A percentile compares a stretch with the other conserved stretches of the same genome.
These are phyloP conservation scores for Annulohypoxylon bovei DNA, from an alignment of 495 filamentous ascomycete genomes.

Conservation along the genomic window DNA sequence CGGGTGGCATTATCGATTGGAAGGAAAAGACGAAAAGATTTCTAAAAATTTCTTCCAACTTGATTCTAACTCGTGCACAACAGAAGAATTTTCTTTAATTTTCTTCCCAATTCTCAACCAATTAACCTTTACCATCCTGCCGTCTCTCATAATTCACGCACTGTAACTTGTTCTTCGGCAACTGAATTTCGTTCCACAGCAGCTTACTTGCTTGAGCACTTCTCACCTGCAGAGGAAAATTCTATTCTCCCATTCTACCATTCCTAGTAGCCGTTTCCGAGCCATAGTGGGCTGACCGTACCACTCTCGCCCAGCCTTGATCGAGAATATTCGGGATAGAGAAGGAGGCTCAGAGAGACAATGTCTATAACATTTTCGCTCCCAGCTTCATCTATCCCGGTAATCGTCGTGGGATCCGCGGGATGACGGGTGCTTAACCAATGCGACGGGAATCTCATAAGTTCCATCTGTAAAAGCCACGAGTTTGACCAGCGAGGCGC, in stretches of 20 bases:
- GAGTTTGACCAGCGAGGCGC: constrained; percentile 14
- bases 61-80: constrained; percentile 11
- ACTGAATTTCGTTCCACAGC: constrained; percentile 24
- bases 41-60: constrained; percentile 1
- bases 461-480: constrained; percentile 27
- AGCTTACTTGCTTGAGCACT: constrained; percentile 20
- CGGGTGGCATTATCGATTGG: not conserved
- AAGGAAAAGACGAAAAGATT: not conserved
- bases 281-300: constrained; percentile 9
- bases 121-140: constrained; percentile 16
- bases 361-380: constrained; percentile 9
- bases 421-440: constrained; percentile 17
- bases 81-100: not conserved
- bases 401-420: constrained; percentile 5
- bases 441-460: constrained; percentile 27
- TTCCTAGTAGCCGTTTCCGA: constrained; percentile 24
- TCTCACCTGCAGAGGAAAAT: not conserved
- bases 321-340: constrained; percentile 11
- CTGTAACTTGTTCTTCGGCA: constrained; percentile 27
- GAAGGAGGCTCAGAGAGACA: constrained; percentile 9
- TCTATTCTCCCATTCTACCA: constrained; percentile 5
- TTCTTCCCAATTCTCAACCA: constrained; percentile 19
- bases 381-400: constrained; percentile 9
- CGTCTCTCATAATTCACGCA: constrained; percentile 25
- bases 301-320: constrained; percentile 19